Conservation (phyloP, 257 asterid genomes). For the Primulina eburnea region DNA sequence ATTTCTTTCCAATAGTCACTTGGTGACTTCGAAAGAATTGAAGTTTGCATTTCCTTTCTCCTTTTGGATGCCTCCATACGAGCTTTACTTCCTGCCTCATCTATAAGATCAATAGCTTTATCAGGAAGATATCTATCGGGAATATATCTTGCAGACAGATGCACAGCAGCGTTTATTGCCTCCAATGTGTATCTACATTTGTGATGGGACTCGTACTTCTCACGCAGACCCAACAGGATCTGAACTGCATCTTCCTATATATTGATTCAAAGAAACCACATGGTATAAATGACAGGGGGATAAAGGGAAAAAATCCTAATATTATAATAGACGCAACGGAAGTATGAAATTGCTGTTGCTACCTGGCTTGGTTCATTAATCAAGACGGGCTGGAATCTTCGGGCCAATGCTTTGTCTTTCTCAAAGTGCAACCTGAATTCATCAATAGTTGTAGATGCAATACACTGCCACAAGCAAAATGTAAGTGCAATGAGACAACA, state of each 20-base stretch:
- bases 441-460: conserved; percentile 97
- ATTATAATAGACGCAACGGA: not conserved
- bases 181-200: conserved; percentile 78
- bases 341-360: conserved; percentile 17
- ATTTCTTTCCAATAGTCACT: conserved; percentile 90
- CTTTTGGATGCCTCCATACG: conserved; percentile 73
- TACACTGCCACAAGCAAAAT: conserved; percentile 58
- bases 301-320: not conserved
- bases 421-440: conserved; percentile 85
- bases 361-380: conserved; percentile 90
- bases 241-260: conserved; percentile 76
- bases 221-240: conserved; percentile 84
- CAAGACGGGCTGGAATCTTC: conserved; percentile 90
- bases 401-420: conserved; percentile 89
- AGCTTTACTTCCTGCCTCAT: conserved; percentile 99
- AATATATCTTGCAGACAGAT: conserved; percentile 79
- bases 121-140: conserved; percentile 96
- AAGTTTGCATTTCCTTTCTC: conserved; percentile 67
- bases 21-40: conserved; percentile 65
- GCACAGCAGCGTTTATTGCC: conserved; percentile 92
- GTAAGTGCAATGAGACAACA: conserved; percentile 16
- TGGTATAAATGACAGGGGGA: conserved; percentile 18
- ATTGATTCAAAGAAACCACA: conserved; percentile 19
- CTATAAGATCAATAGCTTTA: conserved; percentile 95
- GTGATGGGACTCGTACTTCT: conserved; percentile 82